Base-by-base conservation (phyloP, 2,329 filamentous ascomycete species). In the Coleophoma cylindrospora region DNA sequence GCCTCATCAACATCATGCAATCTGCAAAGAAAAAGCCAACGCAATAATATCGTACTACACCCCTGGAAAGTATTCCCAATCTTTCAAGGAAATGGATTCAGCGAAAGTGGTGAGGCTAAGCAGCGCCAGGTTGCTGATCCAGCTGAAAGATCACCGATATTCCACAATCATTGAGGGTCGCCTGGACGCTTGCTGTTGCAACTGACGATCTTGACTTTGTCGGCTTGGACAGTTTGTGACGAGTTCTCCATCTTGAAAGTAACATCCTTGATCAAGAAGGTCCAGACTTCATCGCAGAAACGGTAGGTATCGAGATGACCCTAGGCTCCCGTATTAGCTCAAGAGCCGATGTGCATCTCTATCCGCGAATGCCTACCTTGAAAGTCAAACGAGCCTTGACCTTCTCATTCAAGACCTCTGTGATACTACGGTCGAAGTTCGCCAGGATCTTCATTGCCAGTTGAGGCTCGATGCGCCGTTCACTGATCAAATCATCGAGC, bases 231-330 rank as follows among this genome's bases (percentile, higher is more conserved):
- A 1, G 81, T 80, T 54, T 84, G 80, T 50, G 80, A 81, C 50
- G 80, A 82, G 59, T 78, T 79, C 61, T 97, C 92, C 74, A 97
- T 86, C 74, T 99, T 99, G 75, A 99, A 97, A n/a, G 86, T 91
- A 50, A 97, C 91, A 59, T 97, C 94, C 72, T 96, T 96, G 72
- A 99, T 95, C 51, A 99, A 81, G 70, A 99, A 99, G 1, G 94
- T 99, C 94, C 94, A 99, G 52, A 99, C 94, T 74, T 99, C 94
- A 72, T 99, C 94, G 75, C 94, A 99, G 79, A 99, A 99, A 61
- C 94, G 87, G 75, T 99, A 99, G 14, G 94, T 97, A 68, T 97
- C 91, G 56, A 99, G 84, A 66, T 95, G 94, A 44, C 94, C 94
- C 92, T 96, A 61, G 43, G 50, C 11, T 46, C 49, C 45, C 40